These are phyloP conservation scores for Gossypium thurberi DNA, from an alignment of 345 rosid genomes.

Conservation along the genomic window DNA sequence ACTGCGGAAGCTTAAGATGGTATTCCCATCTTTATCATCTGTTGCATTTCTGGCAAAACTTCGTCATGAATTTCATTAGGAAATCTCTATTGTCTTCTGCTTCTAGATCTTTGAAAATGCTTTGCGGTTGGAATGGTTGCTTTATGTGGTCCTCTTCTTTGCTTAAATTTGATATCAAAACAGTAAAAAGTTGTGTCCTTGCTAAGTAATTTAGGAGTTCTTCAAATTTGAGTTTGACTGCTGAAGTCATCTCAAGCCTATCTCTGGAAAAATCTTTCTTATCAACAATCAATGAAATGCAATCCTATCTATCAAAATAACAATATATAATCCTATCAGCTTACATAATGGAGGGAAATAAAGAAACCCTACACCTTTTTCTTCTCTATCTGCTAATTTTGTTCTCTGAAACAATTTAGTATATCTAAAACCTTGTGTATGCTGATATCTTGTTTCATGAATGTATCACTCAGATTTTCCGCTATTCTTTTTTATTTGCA, in stretches of 20 bases:
- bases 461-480: conserved; percentile 8
- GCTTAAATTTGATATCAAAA: neutral
- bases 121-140: neutral
- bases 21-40: conserved; percentile 17
- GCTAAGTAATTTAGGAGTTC: neutral
- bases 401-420: neutral
- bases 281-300: neutral
- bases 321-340: neutral
- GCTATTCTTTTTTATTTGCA: conserved; percentile 21
- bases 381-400: conserved; percentile 4
- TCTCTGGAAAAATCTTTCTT: neutral
- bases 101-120: neutral
- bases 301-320: neutral
- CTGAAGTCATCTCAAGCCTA: neutral
- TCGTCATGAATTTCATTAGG: neutral
- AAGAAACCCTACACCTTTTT: neutral
- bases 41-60: neutral
- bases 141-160: neutral
- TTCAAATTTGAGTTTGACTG: conserved; percentile 10
- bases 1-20: conserved; percentile 91
- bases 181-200: neutral
- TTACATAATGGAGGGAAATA: neutral
- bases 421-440: neutral
- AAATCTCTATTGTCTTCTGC: neutral
- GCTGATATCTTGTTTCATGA: neutral